phyloP scores from a whole-genome alignment of 805 yeast genomes.

The Pichia scutulata region DNA sequence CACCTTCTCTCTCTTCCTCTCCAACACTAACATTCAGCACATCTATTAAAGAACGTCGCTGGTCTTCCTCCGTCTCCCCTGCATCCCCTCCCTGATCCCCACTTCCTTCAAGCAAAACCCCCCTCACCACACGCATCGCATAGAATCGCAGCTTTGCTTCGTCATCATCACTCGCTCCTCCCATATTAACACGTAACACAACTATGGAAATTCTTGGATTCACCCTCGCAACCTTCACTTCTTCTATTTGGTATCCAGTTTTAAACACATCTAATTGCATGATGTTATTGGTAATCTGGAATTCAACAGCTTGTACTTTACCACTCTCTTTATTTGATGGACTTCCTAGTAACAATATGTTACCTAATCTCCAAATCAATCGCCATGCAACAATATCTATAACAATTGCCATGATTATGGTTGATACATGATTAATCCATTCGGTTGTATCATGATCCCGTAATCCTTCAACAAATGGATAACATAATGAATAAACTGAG shows the following conservation, averaged over 20 bases:
- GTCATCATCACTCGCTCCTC: slow-evolving; percentile 67
- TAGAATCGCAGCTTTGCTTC: slow-evolving; percentile 51
- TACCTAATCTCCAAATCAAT: slow-evolving; percentile 44
- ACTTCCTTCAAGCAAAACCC: slow-evolving; percentile 20
- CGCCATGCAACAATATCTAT: slow-evolving; percentile 23
- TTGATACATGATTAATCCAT: slow-evolving; percentile 19
- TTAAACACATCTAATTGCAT: slow-evolving; percentile 44
- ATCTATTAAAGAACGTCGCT: slow-evolving; percentile 14
- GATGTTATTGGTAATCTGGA: slow-evolving; percentile 39
- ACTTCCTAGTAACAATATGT: slow-evolving; percentile 44
- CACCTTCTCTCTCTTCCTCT: slow-evolving; percentile 20
- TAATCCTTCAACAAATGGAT: slow-evolving; percentile 15
- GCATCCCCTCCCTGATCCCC: not conserved
- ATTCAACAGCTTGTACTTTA: slow-evolving; percentile 28
- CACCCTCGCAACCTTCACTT: slow-evolving; percentile 50
- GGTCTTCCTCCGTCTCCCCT: slow-evolving; percentile 11
- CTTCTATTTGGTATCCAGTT: slow-evolving; percentile 38
- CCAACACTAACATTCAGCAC: slow-evolving; percentile 21
- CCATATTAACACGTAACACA: slow-evolving; percentile 47
- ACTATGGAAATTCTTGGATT: slow-evolving; percentile 54
- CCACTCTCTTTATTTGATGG: slow-evolving; percentile 42
- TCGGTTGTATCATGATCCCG: slow-evolving; percentile 11
- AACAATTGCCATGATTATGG: slow-evolving; percentile 19
- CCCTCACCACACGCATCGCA: slow-evolving; percentile 35
- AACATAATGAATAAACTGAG: slow-evolving; percentile 24